Conservation (phyloP, 192 early-diverging fungal genomes). For the Piromyces sp. region DNA sequence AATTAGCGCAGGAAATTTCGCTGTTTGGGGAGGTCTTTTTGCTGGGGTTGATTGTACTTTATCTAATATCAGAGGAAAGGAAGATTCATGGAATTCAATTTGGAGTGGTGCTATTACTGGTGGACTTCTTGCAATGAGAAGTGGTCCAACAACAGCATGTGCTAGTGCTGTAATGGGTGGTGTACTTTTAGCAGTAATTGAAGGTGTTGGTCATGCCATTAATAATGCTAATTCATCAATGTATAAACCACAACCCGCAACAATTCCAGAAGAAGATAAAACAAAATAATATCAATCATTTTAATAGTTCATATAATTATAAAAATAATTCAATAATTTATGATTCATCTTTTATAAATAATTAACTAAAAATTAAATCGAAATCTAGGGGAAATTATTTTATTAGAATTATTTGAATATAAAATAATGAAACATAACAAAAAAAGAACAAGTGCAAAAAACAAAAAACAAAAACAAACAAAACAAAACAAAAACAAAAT, state of each 20-base stretch:
- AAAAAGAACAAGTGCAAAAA: too few species aligned
- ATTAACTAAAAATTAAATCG: too few species aligned
- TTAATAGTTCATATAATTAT: too few species aligned
- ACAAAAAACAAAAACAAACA: too few species aligned
- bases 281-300: neutral
- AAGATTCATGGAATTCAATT: constrained; percentile 98
- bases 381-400: too few species aligned
- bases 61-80: constrained; percentile 86
- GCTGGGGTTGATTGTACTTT: constrained; percentile 92
- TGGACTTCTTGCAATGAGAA: constrained; percentile 80
- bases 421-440: too few species aligned
- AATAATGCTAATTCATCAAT: neutral
- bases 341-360: too few species aligned
- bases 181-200: constrained; percentile 81
- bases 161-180: constrained; percentile 84
- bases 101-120: constrained; percentile 85
- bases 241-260: neutral
- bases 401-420: too few species aligned
- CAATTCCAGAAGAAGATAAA: neutral
- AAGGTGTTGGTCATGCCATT: constrained; percentile 55
- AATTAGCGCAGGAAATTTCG: constrained; percentile 71
- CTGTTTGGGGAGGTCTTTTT: constrained; percentile 97
- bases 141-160: constrained; percentile 56
- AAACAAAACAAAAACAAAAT: too few species aligned
- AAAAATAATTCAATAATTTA: too few species aligned